These are phyloP conservation scores for Osmozyma mogii DNA, from an alignment of 805 yeast genomes.

Conservation along the genomic window DNA sequence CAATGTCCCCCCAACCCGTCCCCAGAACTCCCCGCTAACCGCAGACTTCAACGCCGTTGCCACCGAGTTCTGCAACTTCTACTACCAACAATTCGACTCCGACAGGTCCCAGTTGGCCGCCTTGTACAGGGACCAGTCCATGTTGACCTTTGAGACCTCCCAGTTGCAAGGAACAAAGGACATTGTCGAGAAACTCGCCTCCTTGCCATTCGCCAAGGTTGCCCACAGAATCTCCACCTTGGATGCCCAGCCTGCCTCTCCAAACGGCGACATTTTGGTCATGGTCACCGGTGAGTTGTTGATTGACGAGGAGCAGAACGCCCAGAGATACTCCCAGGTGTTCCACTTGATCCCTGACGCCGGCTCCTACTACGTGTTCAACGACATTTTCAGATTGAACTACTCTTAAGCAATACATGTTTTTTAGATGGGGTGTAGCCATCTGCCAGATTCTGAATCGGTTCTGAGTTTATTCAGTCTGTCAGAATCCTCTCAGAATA, in stretches of 20 bases:
- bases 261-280: constrained; percentile 85
- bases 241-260: constrained; percentile 97
- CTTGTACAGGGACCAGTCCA: constrained; percentile 92
- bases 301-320: constrained; percentile 88
- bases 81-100: constrained; percentile 90
- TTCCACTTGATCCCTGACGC: constrained; percentile 95
- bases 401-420: constrained; percentile 61
- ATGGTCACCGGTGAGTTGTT: constrained; percentile 96
- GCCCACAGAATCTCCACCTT: constrained; percentile 89
- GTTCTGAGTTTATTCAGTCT: neutral
- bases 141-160: constrained; percentile 93
- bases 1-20: neutral
- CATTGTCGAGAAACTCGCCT: constrained; percentile 84
- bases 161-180: constrained; percentile 92
- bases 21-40: too few species aligned
- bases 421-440: neutral
- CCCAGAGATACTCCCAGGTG: constrained; percentile 95
- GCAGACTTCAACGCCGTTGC: constrained; percentile 31
- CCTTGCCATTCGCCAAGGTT: constrained; percentile 88
- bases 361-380: constrained; percentile 85
- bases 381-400: constrained; percentile 94
- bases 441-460: neutral
- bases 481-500: neutral
- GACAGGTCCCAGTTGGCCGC: constrained; percentile 90
- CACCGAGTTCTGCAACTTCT: constrained; percentile 84